These are phyloP conservation scores for Plasmodium relictum DNA, from an alignment of 169 alveolate genomes.

Conservation along the genomic window DNA sequence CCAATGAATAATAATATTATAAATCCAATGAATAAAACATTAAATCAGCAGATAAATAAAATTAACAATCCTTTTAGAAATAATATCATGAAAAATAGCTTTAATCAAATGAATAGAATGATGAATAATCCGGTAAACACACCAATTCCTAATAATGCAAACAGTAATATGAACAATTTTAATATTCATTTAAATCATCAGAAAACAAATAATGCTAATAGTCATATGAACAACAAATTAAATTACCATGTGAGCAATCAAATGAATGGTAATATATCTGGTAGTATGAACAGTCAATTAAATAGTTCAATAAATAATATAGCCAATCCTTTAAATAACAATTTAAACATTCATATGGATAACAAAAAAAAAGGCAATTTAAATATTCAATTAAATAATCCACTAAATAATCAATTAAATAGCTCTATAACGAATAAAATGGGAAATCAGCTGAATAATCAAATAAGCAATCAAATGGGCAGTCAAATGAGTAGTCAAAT, in stretches of 20 bases:
- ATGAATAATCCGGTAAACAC: slow-evolving; percentile 14
- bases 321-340: not conserved
- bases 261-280: slow-evolving; percentile 1
- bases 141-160: not conserved
- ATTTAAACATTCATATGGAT: not conserved
- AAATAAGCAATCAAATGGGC: too few species aligned
- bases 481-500: not conserved
- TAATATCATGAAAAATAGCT: slow-evolving; percentile 35
- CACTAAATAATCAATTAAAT: slow-evolving; percentile 2
- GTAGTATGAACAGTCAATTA: not conserved
- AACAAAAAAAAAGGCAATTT: not conserved
- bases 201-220: slow-evolving; percentile 15
- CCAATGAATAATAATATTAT: not conserved
- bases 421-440: not conserved
- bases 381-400: not conserved
- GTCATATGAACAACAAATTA: slow-evolving; percentile 6
- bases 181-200: slow-evolving; percentile 27
- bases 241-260: slow-evolving; percentile 15
- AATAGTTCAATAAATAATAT: not conserved
- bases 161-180: slow-evolving; percentile 26
- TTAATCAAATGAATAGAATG: slow-evolving; percentile 44
- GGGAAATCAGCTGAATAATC: slow-evolving; percentile 19
- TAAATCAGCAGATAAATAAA: slow-evolving; percentile 1
- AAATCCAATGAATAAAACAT: slow-evolving; percentile 1
- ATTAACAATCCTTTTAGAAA: slow-evolving; percentile 15